Evolutionary conservation across 257 asterid genomes (phyloP).

Genomic region (Ehretia macrophylla): DNA sequence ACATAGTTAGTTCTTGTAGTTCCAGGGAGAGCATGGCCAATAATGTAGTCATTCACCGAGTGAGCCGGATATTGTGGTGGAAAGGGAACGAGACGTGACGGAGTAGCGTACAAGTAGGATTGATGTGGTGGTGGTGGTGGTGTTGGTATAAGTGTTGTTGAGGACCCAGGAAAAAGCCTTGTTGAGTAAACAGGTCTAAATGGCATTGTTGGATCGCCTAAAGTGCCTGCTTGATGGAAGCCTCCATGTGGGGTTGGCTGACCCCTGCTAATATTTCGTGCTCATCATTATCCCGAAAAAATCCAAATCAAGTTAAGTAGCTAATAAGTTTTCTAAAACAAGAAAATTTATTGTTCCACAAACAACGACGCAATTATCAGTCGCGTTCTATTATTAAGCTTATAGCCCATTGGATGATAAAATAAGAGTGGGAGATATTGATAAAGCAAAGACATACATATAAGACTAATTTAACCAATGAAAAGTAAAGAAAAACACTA

Average conservation of each 20-base stretch:
- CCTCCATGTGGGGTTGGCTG: conserved; percentile 59
- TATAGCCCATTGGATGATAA: too few species aligned
- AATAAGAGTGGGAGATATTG: neutral
- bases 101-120: conserved; percentile 46
- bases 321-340: neutral
- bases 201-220: conserved; percentile 35
- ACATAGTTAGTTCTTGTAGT: conserved; percentile 17
- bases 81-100: conserved; percentile 45
- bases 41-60: conserved; percentile 44
- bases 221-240: conserved; percentile 35
- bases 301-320: neutral
- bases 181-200: conserved; percentile 56
- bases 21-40: conserved; percentile 56
- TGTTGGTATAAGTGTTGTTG: conserved; percentile 31
- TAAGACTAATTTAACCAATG: too few species aligned
- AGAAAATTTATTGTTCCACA: too few species aligned
- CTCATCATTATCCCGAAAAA: neutral
- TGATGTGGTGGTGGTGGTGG: conserved; percentile 24
- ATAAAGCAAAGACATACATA: too few species aligned
- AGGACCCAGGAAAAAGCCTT: conserved; percentile 39
- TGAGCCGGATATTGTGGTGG: conserved; percentile 38
- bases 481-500: neutral
- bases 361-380: too few species aligned
- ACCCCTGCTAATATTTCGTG: conserved; percentile 29
- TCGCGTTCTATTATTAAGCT: too few species aligned